Evolutionary conservation across 148 eudicot species (phyloP).

Genomic region (Rhododendron ovatum): DNA sequence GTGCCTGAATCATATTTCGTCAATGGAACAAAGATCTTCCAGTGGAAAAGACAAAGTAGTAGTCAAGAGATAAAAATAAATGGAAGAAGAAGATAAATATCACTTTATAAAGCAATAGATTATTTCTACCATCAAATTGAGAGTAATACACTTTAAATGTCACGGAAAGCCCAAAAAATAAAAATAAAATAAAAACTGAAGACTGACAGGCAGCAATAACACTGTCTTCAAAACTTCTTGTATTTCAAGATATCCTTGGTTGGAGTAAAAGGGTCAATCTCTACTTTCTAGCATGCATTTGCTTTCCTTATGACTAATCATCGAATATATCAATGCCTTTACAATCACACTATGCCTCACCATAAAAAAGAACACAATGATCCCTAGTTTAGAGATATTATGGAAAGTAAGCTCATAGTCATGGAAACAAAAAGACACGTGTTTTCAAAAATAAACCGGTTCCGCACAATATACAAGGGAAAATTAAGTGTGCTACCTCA

Average conservation of each 20-base stretch:
- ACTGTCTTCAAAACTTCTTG: background rate
- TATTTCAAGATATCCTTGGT: background rate
- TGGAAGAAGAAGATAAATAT: background rate
- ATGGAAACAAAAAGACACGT: background rate
- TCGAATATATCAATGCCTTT: background rate
- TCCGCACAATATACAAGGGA: background rate
- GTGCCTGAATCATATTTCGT: background rate
- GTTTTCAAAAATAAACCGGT: background rate
- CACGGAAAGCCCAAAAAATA: background rate
- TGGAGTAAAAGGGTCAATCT: background rate
- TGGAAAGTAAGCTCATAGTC: background rate
- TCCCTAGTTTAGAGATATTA: background rate
- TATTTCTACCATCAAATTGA: background rate
- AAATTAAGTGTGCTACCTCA: constrained; percentile 45
- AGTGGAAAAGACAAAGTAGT: background rate
- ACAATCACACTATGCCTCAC: background rate
- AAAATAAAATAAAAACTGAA: background rate
- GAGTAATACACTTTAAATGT: background rate
- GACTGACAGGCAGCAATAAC: background rate
- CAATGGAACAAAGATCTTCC: background rate
- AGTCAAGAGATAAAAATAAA: background rate
- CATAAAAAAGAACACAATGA: background rate
- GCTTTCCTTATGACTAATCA: background rate
- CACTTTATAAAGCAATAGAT: background rate
- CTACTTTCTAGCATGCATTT: background rate